phyloP scores from a whole-genome alignment of 1,284 basidiomycete species.

The Irpex sp. region DNA sequence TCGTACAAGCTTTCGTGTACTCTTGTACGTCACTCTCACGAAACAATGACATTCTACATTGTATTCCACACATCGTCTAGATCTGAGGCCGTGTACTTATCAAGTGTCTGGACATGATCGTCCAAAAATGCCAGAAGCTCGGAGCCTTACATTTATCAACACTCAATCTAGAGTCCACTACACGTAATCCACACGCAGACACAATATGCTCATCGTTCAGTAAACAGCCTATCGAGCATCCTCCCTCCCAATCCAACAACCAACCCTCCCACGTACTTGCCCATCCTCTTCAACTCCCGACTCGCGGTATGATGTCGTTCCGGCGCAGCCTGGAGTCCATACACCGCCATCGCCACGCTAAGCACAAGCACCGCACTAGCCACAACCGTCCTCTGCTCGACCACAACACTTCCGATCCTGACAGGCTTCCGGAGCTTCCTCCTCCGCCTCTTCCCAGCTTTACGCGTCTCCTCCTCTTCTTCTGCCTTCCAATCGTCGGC shows the following conservation, averaged over 20 bases:
- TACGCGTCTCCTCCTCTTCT: slow-evolving; percentile 21
- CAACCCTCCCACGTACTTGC: slow-evolving; percentile 28
- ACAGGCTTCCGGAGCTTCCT: slow-evolving; percentile 26
- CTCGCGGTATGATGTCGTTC: slow-evolving; percentile 17
- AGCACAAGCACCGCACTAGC: slow-evolving; percentile 63
- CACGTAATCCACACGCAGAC: slow-evolving; percentile 1
- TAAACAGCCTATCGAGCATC: slow-evolving; percentile 20
- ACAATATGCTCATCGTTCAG: not conserved
- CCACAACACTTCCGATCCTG: slow-evolving; percentile 25
- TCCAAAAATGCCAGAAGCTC: not conserved
- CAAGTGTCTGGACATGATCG: too few relatives aligned
- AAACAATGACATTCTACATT: not conserved
- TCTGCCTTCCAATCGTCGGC: slow-evolving; percentile 19
- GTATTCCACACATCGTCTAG: too few relatives aligned
- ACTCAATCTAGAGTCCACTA: slow-evolving; percentile 1
- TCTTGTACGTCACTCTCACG: not conserved
- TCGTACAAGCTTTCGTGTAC: not conserved
- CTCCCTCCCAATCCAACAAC: slow-evolving; percentile 34
- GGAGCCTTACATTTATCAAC: not conserved
- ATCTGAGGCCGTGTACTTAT: too few relatives aligned
- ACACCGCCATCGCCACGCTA: slow-evolving; percentile 64
- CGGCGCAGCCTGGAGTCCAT: slow-evolving; percentile 34
- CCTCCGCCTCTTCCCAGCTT: slow-evolving; percentile 15
- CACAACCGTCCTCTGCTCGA: slow-evolving; percentile 46
- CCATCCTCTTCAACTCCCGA: slow-evolving; percentile 33